phyloP scores from a whole-genome alignment of 2,329 filamentous ascomycete species.

The Xylariaceae sp. region DNA sequence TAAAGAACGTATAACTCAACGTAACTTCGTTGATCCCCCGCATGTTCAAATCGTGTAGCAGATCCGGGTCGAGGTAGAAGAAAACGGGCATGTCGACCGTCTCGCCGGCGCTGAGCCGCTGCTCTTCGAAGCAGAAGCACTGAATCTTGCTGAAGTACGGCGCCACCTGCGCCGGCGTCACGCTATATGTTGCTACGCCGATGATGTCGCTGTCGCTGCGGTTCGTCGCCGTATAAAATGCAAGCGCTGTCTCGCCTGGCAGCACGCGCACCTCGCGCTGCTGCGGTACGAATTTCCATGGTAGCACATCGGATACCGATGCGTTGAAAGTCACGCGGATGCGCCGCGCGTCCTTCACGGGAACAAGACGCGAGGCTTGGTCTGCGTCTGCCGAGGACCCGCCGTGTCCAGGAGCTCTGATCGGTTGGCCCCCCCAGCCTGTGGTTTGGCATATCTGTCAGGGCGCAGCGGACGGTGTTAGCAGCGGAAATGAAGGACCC shows the following conservation, averaged over 20 bases:
- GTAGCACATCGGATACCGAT: conserved; percentile 88
- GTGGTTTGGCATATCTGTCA: conserved; percentile 74
- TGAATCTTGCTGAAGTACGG: conserved; percentile 99
- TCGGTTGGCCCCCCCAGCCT: conserved; percentile 88
- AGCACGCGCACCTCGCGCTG: conserved; percentile 94
- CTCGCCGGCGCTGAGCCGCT: conserved; percentile 89
- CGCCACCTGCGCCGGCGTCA: conserved; percentile 91
- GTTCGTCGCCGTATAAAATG: conserved; percentile 97
- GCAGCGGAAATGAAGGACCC: background rate
- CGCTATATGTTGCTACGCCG: conserved; percentile 94
- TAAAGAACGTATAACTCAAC: conserved; percentile 96
- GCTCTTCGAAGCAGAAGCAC: conserved; percentile 98
- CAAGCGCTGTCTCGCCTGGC: conserved; percentile 91
- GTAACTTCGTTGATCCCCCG: conserved; percentile 92
- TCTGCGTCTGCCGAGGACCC: conserved; percentile 50
- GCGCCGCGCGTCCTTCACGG: conserved; percentile 74
- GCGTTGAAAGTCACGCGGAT: conserved; percentile 95
- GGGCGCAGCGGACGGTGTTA: conserved; percentile 2
- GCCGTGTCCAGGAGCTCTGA: conserved; percentile 71
- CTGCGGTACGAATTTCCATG: conserved; percentile 96
- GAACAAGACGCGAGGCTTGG: conserved; percentile 70
- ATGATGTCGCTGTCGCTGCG: conserved; percentile 88
- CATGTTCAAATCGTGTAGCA: conserved; percentile 90
- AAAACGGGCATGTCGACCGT: conserved; percentile 99
- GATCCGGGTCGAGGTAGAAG: conserved; percentile 96